Base-by-base conservation (phyloP, 1,284 basidiomycete genomes). In the Xerocomus nothofagi region DNA sequence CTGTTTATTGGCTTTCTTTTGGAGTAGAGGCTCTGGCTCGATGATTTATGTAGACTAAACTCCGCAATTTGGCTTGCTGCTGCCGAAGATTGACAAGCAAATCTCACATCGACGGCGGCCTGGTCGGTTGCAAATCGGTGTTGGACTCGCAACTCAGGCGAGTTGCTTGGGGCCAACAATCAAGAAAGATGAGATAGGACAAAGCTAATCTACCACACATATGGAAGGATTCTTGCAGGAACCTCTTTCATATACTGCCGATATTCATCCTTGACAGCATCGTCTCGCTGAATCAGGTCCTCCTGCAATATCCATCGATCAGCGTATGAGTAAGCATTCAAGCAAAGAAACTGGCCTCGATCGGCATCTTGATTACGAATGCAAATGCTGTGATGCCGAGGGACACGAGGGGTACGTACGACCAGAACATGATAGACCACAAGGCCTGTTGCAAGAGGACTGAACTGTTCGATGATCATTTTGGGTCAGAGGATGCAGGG, bases 191-290 rank as follows among this genome's bases (percentile, higher is more conserved):
- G 23, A 24, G 8, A 24, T 24, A 24, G 8, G n/a, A n/a, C n/a
- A n/a, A n/a, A n/a, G n/a, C n/a, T n/a, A 23, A 3, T 51, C 45
- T 62, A 71, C 65, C 69, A 70, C n/a, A 72, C 32, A 27, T 53
- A 65, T 0, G 71, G 70, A 26, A 71, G 48, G n/a, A 71, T 44
- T 38, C 59, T 65, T 12, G 57, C 54, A 9, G 57, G 62, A 18
- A 72, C 69, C 12, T 57, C 49, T 31, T 60, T 59, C 58, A 60
- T 68, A 39, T 72, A 71, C 15, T 52, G 50, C 17, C 15, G 44
- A 39, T 72, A 72, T 20, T 63, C 67, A 3, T 53, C 50, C 39
- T 38, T 50, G 36, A 62, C 20, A 0, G 5, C 32, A 4, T 50
- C 48, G 14, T 63, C 59, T 15, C 49, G 29, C 41, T 47, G 42